Conservation (phyloP, 1,284 basidiomycete genomes). For the Volvariella surrecta region DNA sequence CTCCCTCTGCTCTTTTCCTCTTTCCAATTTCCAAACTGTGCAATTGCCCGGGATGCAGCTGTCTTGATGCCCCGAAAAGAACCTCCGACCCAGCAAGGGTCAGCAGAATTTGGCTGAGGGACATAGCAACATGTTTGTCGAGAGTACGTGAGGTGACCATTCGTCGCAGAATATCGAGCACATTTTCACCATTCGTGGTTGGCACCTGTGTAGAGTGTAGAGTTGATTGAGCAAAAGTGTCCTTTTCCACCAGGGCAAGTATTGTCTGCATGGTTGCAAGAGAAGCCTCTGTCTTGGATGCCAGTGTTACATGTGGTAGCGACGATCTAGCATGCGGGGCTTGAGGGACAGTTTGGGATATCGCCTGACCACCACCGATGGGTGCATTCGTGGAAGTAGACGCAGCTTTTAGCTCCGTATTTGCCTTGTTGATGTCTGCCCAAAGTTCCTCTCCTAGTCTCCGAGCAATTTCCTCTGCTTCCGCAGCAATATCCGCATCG, state of each 20-base stretch:
- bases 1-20: slow-evolving; percentile 54
- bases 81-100: slow-evolving; percentile 52
- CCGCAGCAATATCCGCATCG: slow-evolving; percentile 57
- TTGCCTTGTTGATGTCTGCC: slow-evolving; percentile 62
- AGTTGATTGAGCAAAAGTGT: slow-evolving; percentile 42
- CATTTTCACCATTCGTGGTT: slow-evolving; percentile 33
- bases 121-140: slow-evolving; percentile 39
- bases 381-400: slow-evolving; percentile 5
- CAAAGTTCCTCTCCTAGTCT: slow-evolving; percentile 61
- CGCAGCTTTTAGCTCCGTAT: slow-evolving; percentile 30
- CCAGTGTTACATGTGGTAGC: slow-evolving; percentile 4
- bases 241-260: slow-evolving; percentile 44
- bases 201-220: slow-evolving; percentile 42
- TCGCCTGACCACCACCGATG: background rate
- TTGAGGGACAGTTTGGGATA: slow-evolving; percentile 4
- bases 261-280: slow-evolving; percentile 54
- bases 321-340: slow-evolving; percentile 6
- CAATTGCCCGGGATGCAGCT: slow-evolving; percentile 48
- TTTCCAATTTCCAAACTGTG: slow-evolving; percentile 58
- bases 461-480: slow-evolving; percentile 63
- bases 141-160: slow-evolving; percentile 40
- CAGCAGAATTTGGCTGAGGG: slow-evolving; percentile 50
- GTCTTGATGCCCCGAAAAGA: slow-evolving; percentile 54
- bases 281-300: slow-evolving; percentile 37
- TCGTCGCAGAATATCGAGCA: slow-evolving; percentile 45